These are phyloP conservation scores for Eremomyces bilateralis DNA, from an alignment of 495 filamentous ascomycete genomes.

Conservation along the genomic window DNA sequence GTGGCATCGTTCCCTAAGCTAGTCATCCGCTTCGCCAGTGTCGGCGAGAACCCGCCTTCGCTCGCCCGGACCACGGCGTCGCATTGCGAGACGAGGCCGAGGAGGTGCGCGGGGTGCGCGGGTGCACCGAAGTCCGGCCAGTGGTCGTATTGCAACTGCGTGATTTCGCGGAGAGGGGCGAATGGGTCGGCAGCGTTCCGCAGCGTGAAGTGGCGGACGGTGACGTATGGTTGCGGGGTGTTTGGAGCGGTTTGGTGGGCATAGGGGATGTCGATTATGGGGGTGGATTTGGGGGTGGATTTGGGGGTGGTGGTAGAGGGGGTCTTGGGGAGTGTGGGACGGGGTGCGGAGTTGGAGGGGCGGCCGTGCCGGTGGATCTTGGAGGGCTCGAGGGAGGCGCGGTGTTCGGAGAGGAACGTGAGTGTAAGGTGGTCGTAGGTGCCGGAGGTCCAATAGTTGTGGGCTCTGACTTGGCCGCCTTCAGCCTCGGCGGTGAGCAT, in stretches of 20 bases:
- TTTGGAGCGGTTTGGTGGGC: slow-evolving; percentile 10
- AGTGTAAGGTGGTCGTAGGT: slow-evolving; percentile 65
- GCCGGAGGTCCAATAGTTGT: slow-evolving; percentile 72
- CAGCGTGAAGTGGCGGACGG: slow-evolving; percentile 71
- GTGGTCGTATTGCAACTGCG: slow-evolving; percentile 77
- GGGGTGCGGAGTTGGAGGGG: slow-evolving; percentile 3
- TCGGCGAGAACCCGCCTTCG: slow-evolving; percentile 10
- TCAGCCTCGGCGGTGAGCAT: slow-evolving; percentile 94
- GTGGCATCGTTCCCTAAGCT: neutral
- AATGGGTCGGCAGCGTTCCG: slow-evolving; percentile 61
- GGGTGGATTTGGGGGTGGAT: slow-evolving; percentile 6
- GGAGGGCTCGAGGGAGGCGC: slow-evolving; percentile 45
- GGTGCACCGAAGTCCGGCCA: slow-evolving; percentile 97
- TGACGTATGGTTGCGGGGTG: slow-evolving; percentile 47
- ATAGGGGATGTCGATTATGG: too few species aligned
- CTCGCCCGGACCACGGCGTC: slow-evolving; percentile 28
- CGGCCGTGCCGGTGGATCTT: slow-evolving; percentile 15
- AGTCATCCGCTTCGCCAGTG: slow-evolving; percentile 15
- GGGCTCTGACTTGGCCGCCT: slow-evolving; percentile 84
- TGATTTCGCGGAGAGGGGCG: slow-evolving; percentile 73
- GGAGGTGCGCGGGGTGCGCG: slow-evolving; percentile 64
- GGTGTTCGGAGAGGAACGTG: slow-evolving; percentile 56
- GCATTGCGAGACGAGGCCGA: slow-evolving; percentile 70
- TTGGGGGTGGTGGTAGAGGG: slow-evolving; percentile 11
- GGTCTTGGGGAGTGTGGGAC: slow-evolving; percentile 4